Evolutionary conservation across 352 stramenopile genomes (phyloP), one percentile per base, ranked within the genome.

Genomic region (Pythium pectinolyticum): DNA sequence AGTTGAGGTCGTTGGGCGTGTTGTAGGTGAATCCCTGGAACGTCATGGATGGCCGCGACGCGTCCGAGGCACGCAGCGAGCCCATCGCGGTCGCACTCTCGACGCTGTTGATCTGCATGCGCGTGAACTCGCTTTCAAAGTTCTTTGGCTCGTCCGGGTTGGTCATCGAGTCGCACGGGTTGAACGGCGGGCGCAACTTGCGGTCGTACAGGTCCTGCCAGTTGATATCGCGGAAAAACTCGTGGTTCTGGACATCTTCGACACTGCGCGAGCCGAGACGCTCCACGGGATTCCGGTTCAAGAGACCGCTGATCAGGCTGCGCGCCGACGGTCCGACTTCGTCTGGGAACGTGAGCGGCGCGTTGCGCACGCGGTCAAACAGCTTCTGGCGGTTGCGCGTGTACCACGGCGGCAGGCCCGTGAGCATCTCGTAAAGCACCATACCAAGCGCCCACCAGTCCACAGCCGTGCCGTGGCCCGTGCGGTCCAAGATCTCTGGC

Each of bases 371-470:
- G n/a, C 90, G 84, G 61, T 96, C 83, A 47, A 97, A 96, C 30
- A 97, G 78, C 70, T 97, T 96, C 69, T 97, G 86, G 46, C 89
- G 84, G 77, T 97, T 95, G 69, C 89, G 89, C 57, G 89, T 97
- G 83, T 97, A 97, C 90, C 90, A 97, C 17, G 88, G 90, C 15
- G 89, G 89, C 39, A 97, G 73, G 0, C 90, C 90, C 63, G 86
- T 98, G 31, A 98, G 80, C 91, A 98, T 97, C 64, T 98, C 91
- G 76, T 97, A 98, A 15, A 98, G 74, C 57, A 98, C 82, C 82
- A 93, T 93, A 39, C 86, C 92, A 24, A 98, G 82, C 15, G 88
- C 88, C 92, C 92, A 98, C 89, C 91, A 98, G 72, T 98, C 92
- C 14, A 97, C 90, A 19, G 88, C 86, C 8, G 86, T 97, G 61